These are phyloP conservation scores for Dalechampia spathulata DNA, from an alignment of 441 rosid species.

Conservation along the genomic window DNA sequence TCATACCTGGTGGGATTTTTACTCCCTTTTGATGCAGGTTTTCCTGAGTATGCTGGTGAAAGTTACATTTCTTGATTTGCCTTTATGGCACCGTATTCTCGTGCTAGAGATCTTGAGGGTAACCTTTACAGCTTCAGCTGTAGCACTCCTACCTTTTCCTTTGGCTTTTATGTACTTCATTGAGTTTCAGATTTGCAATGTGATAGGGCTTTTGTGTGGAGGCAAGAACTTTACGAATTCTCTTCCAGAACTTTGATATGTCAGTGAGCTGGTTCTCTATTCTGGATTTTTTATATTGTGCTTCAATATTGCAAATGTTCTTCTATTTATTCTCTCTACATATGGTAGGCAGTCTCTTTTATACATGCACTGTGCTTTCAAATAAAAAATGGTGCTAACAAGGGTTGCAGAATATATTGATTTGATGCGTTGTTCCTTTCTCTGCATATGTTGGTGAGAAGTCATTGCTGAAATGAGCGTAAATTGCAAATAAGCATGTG, in stretches of 20 bases:
- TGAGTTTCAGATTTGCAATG: constrained; percentile 21
- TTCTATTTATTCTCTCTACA: background rate
- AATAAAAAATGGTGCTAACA: background rate
- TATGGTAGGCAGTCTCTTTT: background rate
- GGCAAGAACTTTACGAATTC: constrained; percentile 75
- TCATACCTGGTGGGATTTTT: background rate
- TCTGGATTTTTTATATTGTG: constrained; percentile 14
- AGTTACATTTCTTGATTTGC: constrained; percentile 87
- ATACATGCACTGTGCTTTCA: background rate
- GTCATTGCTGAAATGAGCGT: background rate
- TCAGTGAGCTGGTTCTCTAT: constrained; percentile 34
- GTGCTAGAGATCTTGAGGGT: constrained; percentile 99
- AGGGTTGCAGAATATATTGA: background rate
- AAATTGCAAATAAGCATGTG: background rate
- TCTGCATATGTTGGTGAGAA: too few species aligned
- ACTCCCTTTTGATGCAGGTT: constrained; percentile 51
- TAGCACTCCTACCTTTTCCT: constrained; percentile 1
- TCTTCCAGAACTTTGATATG: constrained; percentile 98
- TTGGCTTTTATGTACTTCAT: constrained; percentile 8
- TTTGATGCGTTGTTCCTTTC: too few species aligned
- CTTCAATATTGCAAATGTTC: constrained; percentile 13
- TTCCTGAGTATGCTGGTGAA: constrained; percentile 96
- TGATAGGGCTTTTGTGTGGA: constrained; percentile 96
- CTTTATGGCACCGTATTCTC: constrained; percentile 99
- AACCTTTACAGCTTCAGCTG: constrained; percentile 23